Percentiles rank a stretch among this genome's conserved stretches.
Evolutionary conservation across 2,329 filamentous ascomycete genomes (phyloP).

Genomic region (Aspergillus aculeatinus): DNA sequence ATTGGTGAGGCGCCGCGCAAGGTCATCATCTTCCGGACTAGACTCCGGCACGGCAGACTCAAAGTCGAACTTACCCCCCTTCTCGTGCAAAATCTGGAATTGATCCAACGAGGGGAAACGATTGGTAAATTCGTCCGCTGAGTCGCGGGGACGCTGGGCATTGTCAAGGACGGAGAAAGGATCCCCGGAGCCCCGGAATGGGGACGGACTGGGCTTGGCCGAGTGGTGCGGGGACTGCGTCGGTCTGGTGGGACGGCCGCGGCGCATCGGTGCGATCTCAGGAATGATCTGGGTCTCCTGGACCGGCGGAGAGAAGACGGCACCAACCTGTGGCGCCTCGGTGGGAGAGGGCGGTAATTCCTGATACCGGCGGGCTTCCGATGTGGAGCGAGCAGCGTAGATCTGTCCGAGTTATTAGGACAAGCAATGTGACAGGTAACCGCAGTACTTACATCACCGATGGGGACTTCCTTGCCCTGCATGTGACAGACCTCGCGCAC

Average conservation of each 20-base stretch:
- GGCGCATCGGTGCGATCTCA: slow-evolving; percentile 89
- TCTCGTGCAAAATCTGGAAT: slow-evolving; percentile 85
- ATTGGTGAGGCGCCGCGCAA: slow-evolving; percentile 69
- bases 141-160: slow-evolving; percentile 51
- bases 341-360: slow-evolving; percentile 58
- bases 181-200: slow-evolving; percentile 70
- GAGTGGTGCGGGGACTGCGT: slow-evolving; percentile 46
- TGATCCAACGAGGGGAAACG: slow-evolving; percentile 90
- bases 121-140: slow-evolving; percentile 74
- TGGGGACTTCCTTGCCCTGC: slow-evolving; percentile 80
- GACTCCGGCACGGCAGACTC: slow-evolving; percentile 54
- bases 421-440: background rate
- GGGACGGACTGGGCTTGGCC: slow-evolving; percentile 64
- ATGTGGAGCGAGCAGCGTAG: slow-evolving; percentile 63
- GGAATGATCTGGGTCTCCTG: slow-evolving; percentile 73
- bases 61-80: slow-evolving; percentile 81
- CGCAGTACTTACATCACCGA: slow-evolving; percentile 71
- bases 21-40: slow-evolving; percentile 47
- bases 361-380: slow-evolving; percentile 62
- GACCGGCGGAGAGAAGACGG: slow-evolving; percentile 74
- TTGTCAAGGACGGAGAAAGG: slow-evolving; percentile 89
- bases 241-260: slow-evolving; percentile 68
- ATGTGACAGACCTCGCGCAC: slow-evolving; percentile 82
- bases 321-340: slow-evolving; percentile 67
- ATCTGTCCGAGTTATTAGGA: slow-evolving; percentile 53